Evolutionary conservation across 805 yeast species (phyloP).

Genomic region (Ogataea corticis): DNA sequence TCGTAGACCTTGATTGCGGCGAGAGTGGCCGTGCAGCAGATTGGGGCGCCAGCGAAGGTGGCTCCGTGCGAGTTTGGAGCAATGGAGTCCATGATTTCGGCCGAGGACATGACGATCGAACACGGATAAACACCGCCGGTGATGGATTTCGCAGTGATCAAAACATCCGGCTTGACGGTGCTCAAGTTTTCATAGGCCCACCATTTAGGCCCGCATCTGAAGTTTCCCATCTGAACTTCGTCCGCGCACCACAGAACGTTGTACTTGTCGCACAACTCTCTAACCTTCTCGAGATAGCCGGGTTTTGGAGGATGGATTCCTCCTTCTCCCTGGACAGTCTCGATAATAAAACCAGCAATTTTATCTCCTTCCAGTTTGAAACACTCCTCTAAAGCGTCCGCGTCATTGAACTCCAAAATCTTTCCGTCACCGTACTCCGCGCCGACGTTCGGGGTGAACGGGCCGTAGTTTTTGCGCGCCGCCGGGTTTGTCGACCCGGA

Average conservation of each 20-base stretch:
- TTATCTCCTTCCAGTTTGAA: constrained; percentile 31
- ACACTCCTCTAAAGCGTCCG: constrained; percentile 29
- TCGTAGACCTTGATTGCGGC: constrained; percentile 31
- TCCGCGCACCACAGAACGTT: constrained; percentile 36
- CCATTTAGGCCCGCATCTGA: constrained; percentile 35
- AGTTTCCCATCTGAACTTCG: constrained; percentile 40
- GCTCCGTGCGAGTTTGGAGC: constrained; percentile 32
- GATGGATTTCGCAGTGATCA: constrained; percentile 30
- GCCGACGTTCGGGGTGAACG: constrained; percentile 32
- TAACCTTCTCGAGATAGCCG: constrained; percentile 33
- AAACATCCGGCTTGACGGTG: constrained; percentile 28
- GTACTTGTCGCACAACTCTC: constrained; percentile 35
- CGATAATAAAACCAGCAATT: constrained; percentile 38
- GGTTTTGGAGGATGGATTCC: constrained; percentile 39
- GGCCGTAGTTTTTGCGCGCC: constrained; percentile 37
- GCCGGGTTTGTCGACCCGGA: constrained; percentile 37
- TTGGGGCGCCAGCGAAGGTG: constrained; percentile 32
- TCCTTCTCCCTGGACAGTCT: constrained; percentile 43
- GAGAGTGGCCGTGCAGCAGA: constrained; percentile 28
- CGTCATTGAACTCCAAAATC: constrained; percentile 28
- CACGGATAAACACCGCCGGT: constrained; percentile 33
- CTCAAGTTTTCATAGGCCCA: constrained; percentile 38
- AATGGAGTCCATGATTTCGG: constrained; percentile 28
- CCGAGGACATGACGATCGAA: constrained; percentile 24
- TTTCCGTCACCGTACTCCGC: constrained; percentile 34